A percentile compares a stretch with the other conserved stretches of the same genome.
Conservation (phyloP, 345 rosid genomes). For the Kandelia obovata region DNA sequence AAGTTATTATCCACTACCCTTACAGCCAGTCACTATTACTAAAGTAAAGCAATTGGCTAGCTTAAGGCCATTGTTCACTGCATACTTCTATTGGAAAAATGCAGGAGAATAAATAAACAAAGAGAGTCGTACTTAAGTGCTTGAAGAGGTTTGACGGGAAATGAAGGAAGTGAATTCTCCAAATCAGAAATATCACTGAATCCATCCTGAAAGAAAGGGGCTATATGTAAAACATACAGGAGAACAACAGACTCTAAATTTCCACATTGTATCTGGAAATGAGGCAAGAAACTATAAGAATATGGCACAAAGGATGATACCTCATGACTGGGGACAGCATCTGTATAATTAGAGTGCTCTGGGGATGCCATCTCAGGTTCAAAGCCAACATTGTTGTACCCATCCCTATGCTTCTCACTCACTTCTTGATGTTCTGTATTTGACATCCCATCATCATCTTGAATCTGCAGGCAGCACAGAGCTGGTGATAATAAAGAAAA, state of each 20-base stretch:
- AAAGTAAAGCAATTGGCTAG: not conserved
- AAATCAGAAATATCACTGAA: constrained; percentile 56
- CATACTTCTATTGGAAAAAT: constrained; percentile 4
- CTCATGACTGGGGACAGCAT: constrained; percentile 55
- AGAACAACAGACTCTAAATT: not conserved
- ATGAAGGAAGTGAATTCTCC: constrained; percentile 71
- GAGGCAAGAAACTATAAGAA: not conserved
- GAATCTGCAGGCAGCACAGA: constrained; percentile 54
- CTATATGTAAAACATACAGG: constrained; percentile 16
- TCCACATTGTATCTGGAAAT: not conserved
- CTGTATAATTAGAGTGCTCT: constrained; percentile 43
- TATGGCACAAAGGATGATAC: constrained; percentile 30
- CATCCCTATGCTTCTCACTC: constrained; percentile 41
- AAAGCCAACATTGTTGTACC: constrained; percentile 33
- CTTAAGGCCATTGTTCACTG: not conserved
- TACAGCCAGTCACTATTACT: not conserved
- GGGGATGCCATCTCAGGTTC: constrained; percentile 37
- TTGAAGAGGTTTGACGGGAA: constrained; percentile 84
- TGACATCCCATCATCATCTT: constrained; percentile 51
- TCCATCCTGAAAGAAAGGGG: constrained; percentile 57
- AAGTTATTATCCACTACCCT: too few species aligned
- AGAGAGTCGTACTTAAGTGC: constrained; percentile 56
- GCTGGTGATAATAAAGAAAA: constrained; percentile 12
- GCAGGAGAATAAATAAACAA: not conserved
- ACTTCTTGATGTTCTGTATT: constrained; percentile 49